A percentile compares a stretch with the other conserved stretches of the same genome.
These are phyloP conservation scores for Hevea brasiliensis DNA, from an alignment of 345 rosid species.

Conservation along the genomic window DNA sequence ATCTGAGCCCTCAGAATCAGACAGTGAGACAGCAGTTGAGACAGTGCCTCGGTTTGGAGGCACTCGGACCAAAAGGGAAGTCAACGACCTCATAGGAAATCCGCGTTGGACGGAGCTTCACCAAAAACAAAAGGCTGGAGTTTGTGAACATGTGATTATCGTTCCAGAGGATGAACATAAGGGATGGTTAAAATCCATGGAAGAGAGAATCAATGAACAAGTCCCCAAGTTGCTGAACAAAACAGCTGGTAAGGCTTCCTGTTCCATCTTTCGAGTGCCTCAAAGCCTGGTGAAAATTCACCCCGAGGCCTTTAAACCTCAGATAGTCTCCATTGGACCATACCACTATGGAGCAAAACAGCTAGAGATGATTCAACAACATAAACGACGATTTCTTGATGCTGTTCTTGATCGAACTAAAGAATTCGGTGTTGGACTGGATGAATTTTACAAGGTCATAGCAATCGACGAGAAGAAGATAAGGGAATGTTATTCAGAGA, in stretches of 20 bases:
- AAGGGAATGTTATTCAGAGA: conserved; percentile 23
- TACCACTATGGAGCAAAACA: conserved; percentile 5
- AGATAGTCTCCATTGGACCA: conserved; percentile 24
- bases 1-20: no score
- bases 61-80: no score
- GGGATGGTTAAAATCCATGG: background rate
- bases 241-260: background rate
- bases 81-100: no score
- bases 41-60: no score
- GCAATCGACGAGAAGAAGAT: background rate
- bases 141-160: background rate
- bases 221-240: background rate
- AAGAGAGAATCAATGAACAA: background rate
- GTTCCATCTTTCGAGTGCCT: background rate
- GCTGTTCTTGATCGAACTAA: background rate
- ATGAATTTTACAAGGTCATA: background rate
- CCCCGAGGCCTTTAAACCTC: conserved; percentile 15
- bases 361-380: conserved; percentile 18
- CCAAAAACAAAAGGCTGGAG: no score
- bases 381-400: conserved; percentile 18
- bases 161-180: background rate
- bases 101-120: no score
- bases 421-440: background rate
- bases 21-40: no score
- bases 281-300: background rate